phyloP scores from a whole-genome alignment of 371 early-diverging fungal species.

The Capillidium rhysosporum region DNA sequence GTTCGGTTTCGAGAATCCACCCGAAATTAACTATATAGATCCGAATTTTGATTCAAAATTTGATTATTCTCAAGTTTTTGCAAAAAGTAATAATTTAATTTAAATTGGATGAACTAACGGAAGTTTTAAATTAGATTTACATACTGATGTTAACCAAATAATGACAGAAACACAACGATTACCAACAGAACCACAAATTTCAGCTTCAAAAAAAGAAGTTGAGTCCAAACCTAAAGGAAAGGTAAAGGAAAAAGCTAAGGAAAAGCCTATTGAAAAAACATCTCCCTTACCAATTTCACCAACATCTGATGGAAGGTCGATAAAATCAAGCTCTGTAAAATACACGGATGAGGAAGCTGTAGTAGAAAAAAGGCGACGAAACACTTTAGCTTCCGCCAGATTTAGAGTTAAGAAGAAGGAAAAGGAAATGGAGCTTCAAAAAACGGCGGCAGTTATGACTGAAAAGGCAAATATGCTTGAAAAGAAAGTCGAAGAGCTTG shows the following conservation, averaged over 20 bases:
- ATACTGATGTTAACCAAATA: no score
- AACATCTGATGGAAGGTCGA: no score
- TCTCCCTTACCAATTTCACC: no score
- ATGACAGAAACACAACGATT: no score
- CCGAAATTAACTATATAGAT: background rate
- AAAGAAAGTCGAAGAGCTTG: slow-evolving; percentile 48
- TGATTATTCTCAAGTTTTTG: slow-evolving; percentile 9
- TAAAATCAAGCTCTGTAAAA: slow-evolving; percentile 10
- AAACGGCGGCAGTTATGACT: slow-evolving; percentile 61
- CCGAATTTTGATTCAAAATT: background rate
- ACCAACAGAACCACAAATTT: background rate
- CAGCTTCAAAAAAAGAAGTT: background rate
- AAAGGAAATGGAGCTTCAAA: slow-evolving; percentile 68
- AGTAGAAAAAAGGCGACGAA: slow-evolving; percentile 65
- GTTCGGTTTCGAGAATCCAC: background rate
- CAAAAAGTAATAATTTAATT: background rate
- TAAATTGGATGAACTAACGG: background rate
- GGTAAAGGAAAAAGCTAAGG: background rate
- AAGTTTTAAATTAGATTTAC: background rate
- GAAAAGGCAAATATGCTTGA: slow-evolving; percentile 52
- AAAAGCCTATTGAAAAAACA: background rate
- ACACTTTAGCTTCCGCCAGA: slow-evolving; percentile 90
- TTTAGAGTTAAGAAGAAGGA: slow-evolving; percentile 86
- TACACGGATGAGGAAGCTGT: slow-evolving; percentile 9
- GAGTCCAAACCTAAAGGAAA: background rate